phyloP scores from a whole-genome alignment of 1,284 basidiomycete species.

The Binderoboletus segoi region DNA sequence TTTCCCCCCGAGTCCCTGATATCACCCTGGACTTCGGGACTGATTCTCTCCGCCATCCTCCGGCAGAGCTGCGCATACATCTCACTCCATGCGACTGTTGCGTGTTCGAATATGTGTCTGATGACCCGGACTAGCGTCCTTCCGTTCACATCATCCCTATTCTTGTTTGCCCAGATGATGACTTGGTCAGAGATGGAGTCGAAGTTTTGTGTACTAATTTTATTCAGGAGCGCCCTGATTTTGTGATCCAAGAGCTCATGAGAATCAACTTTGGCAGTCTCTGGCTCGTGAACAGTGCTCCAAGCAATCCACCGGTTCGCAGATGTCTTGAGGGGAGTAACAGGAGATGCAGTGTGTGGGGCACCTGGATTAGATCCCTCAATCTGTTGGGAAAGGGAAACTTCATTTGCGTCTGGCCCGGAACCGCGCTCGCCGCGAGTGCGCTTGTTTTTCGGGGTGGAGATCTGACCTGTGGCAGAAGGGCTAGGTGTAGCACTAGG shows the following conservation, averaged over 20 bases:
- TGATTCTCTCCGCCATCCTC: conserved; percentile 92
- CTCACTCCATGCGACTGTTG: conserved; percentile 91
- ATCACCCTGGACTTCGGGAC: conserved; percentile 84
- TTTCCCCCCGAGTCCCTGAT: conserved; percentile 79
- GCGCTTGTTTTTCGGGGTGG: conserved; percentile 58
- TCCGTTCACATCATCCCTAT: conserved; percentile 89
- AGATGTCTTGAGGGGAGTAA: conserved; percentile 75
- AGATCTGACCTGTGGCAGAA: conserved; percentile 80
- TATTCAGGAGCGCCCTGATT: conserved; percentile 93
- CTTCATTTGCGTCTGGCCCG: conserved; percentile 53
- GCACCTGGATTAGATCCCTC: conserved; percentile 36
- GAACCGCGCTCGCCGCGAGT: conserved; percentile 75
- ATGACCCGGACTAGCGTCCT: conserved; percentile 95
- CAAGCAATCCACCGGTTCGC: conserved; percentile 81
- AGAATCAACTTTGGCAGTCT: conserved; percentile 59
- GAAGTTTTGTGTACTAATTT: conserved; percentile 97
- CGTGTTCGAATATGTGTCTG: conserved; percentile 95
- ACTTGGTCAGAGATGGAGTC: conserved; percentile 94
- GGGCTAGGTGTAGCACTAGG: conserved; percentile 37
- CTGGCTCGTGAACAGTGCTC: conserved; percentile 33
- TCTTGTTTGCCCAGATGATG: conserved; percentile 93
- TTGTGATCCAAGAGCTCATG: conserved; percentile 90
- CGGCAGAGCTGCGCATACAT: conserved; percentile 96
- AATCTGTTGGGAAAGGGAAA: conserved; percentile 28
- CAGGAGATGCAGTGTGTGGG: conserved; percentile 38